Percentiles rank a stretch among this genome's conserved stretches.
Evolutionary conservation across 495 filamentous ascomycete genomes (phyloP).

Genomic region (Penicillium nucicola): DNA sequence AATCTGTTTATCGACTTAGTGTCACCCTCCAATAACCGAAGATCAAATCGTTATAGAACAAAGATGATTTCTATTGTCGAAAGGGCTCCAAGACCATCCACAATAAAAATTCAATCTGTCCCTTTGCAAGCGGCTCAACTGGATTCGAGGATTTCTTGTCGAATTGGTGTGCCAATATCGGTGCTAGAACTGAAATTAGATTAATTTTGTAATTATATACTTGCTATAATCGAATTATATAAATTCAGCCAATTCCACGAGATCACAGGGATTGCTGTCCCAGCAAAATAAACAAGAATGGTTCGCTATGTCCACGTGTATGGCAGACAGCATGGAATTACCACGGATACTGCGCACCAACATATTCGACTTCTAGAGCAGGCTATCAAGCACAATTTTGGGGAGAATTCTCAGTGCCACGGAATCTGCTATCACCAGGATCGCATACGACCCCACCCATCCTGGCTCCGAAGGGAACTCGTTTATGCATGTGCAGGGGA

Average conservation of each 20-base stretch:
- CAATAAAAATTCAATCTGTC: no score
- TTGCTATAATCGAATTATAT: background rate
- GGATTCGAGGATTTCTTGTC: no score
- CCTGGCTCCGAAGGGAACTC: background rate
- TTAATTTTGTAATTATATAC: background rate
- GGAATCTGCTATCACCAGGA: background rate
- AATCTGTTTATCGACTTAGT: no score
- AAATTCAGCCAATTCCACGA: background rate
- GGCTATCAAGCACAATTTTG: background rate
- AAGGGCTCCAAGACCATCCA: no score
- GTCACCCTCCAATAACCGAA: no score
- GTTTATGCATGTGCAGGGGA: background rate
- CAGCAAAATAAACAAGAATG: background rate
- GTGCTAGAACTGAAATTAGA: no score
- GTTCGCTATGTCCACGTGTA: background rate
- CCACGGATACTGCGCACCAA: background rate
- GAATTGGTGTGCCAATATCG: no score
- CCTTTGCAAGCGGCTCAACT: no score
- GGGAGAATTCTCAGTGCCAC: background rate
- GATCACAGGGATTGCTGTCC: background rate
- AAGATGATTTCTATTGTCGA: no score
- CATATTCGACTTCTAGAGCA: background rate
- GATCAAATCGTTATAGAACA: no score
- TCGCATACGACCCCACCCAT: background rate
- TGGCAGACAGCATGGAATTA: constrained; percentile 1